A percentile compares a stretch with the other conserved stretches of the same genome.
phyloP scores from a whole-genome alignment of 1,284 basidiomycete species.

The Fomitopsis schrenkii region DNA sequence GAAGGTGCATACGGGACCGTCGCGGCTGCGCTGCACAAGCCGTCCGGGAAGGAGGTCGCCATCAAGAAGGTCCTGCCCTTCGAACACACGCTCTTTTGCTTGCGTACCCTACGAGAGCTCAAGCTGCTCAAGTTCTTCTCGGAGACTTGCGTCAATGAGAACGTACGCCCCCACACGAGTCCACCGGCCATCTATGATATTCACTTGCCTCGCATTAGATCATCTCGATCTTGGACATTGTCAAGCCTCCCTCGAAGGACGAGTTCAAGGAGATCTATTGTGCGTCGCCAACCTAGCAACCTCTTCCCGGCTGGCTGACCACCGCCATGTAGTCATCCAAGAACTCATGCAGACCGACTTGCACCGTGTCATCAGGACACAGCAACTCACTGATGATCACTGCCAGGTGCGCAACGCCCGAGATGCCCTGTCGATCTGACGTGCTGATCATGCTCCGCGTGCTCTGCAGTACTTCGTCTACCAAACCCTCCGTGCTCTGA shows the following conservation, averaged over 20 bases:
- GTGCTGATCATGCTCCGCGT: background rate
- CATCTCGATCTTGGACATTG: constrained; percentile 84
- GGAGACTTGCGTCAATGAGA: constrained; percentile 77
- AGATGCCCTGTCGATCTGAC: background rate
- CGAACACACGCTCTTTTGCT: constrained; percentile 77
- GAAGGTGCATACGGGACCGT: constrained; percentile 80
- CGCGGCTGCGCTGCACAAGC: constrained; percentile 62
- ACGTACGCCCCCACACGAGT: constrained; percentile 33
- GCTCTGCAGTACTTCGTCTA: constrained; percentile 61
- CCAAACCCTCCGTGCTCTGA: constrained; percentile 78
- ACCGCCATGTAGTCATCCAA: constrained; percentile 60
- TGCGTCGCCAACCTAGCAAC: constrained; percentile 21
- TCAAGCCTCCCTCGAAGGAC: constrained; percentile 73
- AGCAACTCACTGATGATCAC: constrained; percentile 87
- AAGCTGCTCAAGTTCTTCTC: constrained; percentile 85
- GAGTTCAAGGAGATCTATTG: constrained; percentile 84
- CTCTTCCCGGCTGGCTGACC: constrained; percentile 2
- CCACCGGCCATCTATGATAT: constrained; percentile 10
- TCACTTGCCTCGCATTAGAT: constrained; percentile 46
- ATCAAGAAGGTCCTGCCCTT: constrained; percentile 86
- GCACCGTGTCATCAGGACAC: constrained; percentile 87
- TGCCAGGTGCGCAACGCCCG: constrained; percentile 53
- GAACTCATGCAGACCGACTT: constrained; percentile 91
- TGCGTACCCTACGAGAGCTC: constrained; percentile 75
- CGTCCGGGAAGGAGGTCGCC: constrained; percentile 63